Conservation (phyloP, 768 basidiomycete species). For the Cytidiella melzeri region DNA sequence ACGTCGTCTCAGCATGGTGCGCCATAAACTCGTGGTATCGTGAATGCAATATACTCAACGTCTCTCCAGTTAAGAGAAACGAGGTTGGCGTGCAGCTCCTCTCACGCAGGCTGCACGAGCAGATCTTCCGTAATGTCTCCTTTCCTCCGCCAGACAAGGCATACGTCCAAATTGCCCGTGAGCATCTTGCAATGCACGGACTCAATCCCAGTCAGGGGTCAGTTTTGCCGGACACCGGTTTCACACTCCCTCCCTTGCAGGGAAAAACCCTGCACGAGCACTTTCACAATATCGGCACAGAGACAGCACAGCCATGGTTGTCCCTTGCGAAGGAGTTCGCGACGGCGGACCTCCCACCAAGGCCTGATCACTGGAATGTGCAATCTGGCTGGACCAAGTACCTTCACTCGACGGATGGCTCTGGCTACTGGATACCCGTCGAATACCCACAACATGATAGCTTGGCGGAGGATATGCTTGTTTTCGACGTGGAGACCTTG, state of each 20-base stretch:
- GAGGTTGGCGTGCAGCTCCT: conserved; percentile 92
- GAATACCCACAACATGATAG: conserved; percentile 59
- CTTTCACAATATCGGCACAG: conserved; percentile 72
- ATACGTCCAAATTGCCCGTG: conserved; percentile 68
- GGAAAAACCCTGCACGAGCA: conserved; percentile 82
- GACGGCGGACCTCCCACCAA: conserved; percentile 47
- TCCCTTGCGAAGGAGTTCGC: conserved; percentile 58
- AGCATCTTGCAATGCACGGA: conserved; percentile 77
- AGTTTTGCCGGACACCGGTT: conserved; percentile 68
- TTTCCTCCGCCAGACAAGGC: conserved; percentile 55
- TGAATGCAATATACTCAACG: conserved; percentile 6
- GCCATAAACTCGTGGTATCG: not conserved
- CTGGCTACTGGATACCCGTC: conserved; percentile 69
- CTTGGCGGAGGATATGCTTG: conserved; percentile 64
- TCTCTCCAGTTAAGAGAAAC: conserved; percentile 58
- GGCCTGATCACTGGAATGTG: conserved; percentile 46
- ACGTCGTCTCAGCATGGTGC: not conserved
- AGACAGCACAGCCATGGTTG: conserved; percentile 73
- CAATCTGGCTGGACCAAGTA: conserved; percentile 93
- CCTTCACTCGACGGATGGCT: conserved; percentile 61
- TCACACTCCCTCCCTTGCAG: conserved; percentile 80
- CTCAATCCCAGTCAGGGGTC: conserved; percentile 79
- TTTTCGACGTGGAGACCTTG: conserved; percentile 94
- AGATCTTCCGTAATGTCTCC: conserved; percentile 69
- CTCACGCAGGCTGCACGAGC: conserved; percentile 70